phyloP scores from a whole-genome alignment of 2,329 filamentous ascomycete genomes.

The Colletotrichum sp. region DNA sequence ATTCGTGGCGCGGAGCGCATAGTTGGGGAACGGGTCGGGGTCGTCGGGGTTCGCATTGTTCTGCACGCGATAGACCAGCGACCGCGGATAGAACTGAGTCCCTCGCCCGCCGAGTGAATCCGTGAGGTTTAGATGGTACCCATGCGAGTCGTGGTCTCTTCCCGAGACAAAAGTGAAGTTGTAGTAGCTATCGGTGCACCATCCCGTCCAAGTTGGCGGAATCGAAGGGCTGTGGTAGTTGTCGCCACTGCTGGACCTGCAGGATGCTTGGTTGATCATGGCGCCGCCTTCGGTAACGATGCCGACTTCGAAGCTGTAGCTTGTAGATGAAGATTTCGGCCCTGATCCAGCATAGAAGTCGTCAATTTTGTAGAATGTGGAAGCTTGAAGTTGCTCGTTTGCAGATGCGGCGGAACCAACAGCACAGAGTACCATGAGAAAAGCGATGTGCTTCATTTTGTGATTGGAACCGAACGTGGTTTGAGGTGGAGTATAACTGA shows the following conservation, averaged over 20 bases:
- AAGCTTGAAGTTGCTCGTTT: neutral
- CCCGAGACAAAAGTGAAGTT: neutral
- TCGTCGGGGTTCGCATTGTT: neutral
- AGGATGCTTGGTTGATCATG: neutral
- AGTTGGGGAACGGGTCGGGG: neutral
- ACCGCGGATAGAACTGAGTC: neutral
- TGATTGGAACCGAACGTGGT: neutral
- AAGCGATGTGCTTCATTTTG: neutral
- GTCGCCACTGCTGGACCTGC: neutral
- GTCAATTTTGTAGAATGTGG: neutral
- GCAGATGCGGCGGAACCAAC: neutral
- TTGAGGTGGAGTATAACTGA: rapidly evolving
- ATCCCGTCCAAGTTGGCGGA: neutral
- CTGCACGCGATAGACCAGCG: neutral
- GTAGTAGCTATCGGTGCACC: neutral
- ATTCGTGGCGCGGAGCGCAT: neutral
- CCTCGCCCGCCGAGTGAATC: neutral
- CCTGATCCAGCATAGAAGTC: neutral
- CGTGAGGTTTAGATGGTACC: neutral
- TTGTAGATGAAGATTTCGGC: neutral
- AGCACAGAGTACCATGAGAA: neutral
- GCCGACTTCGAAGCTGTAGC: neutral
- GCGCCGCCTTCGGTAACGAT: neutral
- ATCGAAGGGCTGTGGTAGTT: neutral
- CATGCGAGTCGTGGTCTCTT: neutral